These are phyloP conservation scores for Sarocladiaceae sp. DNA, from an alignment of 2,329 filamentous ascomycete species.

Conservation along the genomic window DNA sequence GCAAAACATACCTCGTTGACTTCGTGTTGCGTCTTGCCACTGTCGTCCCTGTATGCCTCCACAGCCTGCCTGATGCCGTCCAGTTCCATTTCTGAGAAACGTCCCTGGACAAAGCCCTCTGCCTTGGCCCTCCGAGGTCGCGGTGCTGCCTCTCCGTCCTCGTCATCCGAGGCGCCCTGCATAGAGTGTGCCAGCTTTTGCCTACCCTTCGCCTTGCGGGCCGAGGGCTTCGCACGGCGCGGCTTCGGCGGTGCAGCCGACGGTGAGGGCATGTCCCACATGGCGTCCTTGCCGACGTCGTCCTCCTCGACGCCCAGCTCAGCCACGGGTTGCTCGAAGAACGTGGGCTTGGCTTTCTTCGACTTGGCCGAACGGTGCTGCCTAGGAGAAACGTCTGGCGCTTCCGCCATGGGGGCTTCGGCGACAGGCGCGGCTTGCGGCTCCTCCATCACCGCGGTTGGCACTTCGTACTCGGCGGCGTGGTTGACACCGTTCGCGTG, in stretches of 20 bases:
- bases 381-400: slow-evolving; percentile 16
- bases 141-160: slow-evolving; percentile 13
- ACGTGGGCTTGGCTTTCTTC: slow-evolving; percentile 47
- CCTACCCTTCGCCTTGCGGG: slow-evolving; percentile 19
- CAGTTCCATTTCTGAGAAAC: slow-evolving; percentile 41
- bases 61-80: slow-evolving; percentile 36
- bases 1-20: slow-evolving; percentile 39
- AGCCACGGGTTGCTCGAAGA: slow-evolving; percentile 29
- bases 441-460: slow-evolving; percentile 9
- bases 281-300: slow-evolving; percentile 15
- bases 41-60: slow-evolving; percentile 37
- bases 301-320: slow-evolving; percentile 15
- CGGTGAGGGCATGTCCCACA: slow-evolving; percentile 26
- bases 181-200: slow-evolving; percentile 18
- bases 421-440: slow-evolving; percentile 11
- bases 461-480: slow-evolving; percentile 9
- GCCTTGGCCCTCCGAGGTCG: slow-evolving; percentile 19
- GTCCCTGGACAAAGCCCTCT: slow-evolving; percentile 30
- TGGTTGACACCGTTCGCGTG: slow-evolving; percentile 14
- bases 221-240: slow-evolving; percentile 24
- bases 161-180: slow-evolving; percentile 18
- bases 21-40: slow-evolving; percentile 37
- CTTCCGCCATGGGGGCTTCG: slow-evolving; percentile 11
- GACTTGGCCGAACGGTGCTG: slow-evolving; percentile 30
- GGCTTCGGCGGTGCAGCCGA: slow-evolving; percentile 27